These are phyloP conservation scores for Magnolia kwangsiensis DNA, from an alignment of 164 flowering plant species.

Conservation along the genomic window DNA sequence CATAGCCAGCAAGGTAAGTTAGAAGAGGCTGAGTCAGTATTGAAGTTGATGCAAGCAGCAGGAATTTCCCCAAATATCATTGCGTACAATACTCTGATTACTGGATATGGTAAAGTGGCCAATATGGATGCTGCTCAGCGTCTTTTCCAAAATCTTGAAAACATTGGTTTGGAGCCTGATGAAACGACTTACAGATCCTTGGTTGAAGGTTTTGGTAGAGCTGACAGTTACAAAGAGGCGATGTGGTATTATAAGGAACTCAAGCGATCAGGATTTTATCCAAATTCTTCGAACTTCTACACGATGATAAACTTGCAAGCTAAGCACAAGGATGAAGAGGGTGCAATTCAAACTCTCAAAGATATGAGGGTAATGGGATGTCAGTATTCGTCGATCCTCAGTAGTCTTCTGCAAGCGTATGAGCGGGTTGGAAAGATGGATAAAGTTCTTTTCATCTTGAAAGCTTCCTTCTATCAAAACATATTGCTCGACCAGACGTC, in stretches of 20 bases:
- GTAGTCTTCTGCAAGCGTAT: constrained; percentile 71
- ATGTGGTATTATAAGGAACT: constrained; percentile 60
- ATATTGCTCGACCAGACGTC: constrained; percentile 66
- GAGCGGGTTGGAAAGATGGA: constrained; percentile 62
- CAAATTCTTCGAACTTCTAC: constrained; percentile 76
- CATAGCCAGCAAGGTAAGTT: constrained; percentile 90
- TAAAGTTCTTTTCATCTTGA: constrained; percentile 53
- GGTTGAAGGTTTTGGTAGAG: constrained; percentile 95
- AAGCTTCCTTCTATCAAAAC: constrained; percentile 57
- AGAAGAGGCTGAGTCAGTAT: constrained; percentile 49
- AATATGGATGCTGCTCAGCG: constrained; percentile 59
- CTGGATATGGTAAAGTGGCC: constrained; percentile 78
- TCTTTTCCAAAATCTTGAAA: constrained; percentile 36
- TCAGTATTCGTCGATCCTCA: constrained; percentile 71
- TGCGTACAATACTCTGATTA: constrained; percentile 81
- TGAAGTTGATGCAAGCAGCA: constrained; percentile 52
- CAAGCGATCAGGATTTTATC: constrained; percentile 52
- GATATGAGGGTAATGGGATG: constrained; percentile 80
- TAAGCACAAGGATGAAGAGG: constrained; percentile 56
- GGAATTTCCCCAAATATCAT: constrained; percentile 65
- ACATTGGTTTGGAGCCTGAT: constrained; percentile 64
- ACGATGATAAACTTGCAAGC: constrained; percentile 80
- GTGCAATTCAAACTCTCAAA: constrained; percentile 48
- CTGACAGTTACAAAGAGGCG: constrained; percentile 49
- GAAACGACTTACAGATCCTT: constrained; percentile 88